Evolutionary conservation across 2,329 filamentous ascomycete genomes (phyloP).

Genomic region (Fusarium tjaetaba): DNA sequence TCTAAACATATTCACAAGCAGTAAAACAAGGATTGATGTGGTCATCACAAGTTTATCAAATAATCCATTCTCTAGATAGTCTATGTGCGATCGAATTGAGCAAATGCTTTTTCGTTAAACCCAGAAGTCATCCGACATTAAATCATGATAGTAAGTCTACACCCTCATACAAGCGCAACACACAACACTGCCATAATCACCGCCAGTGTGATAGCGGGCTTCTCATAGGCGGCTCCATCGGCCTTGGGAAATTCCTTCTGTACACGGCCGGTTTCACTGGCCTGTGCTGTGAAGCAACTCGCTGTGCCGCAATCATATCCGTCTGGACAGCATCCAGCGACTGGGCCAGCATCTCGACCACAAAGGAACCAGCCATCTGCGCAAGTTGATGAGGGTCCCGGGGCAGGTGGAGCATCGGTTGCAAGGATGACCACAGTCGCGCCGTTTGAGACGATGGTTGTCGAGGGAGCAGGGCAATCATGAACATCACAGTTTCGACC

Average conservation of each 20-base stretch:
- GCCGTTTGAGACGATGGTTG: slow-evolving; percentile 73
- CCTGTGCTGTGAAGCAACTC: slow-evolving; percentile 71
- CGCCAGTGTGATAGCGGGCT: slow-evolving; percentile 18
- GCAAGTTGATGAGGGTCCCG: slow-evolving; percentile 62
- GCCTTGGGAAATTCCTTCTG: slow-evolving; percentile 61
- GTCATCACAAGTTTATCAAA: slow-evolving; percentile 20
- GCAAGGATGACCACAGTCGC: slow-evolving; percentile 76
- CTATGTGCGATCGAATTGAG: slow-evolving; percentile 11
- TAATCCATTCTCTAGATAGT: slow-evolving; percentile 11
- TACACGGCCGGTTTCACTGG: slow-evolving; percentile 65
- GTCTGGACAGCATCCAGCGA: slow-evolving; percentile 84
- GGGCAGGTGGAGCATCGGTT: slow-evolving; percentile 56
- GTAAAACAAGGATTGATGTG: neutral
- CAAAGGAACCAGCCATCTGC: slow-evolving; percentile 84
- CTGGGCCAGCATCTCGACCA: slow-evolving; percentile 63
- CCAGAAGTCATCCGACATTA: slow-evolving; percentile 3
- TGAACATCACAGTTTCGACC: slow-evolving; percentile 85
- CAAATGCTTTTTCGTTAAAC: neutral
- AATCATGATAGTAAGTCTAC: neutral
- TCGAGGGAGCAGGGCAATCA: slow-evolving; percentile 74
- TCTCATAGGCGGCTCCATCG: neutral
- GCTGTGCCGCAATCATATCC: slow-evolving; percentile 78
- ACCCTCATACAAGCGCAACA: slow-evolving; percentile 15
- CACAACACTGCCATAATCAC: neutral
- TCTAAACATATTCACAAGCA: neutral